These are phyloP conservation scores for Yamadazyma epiphylla DNA, from an alignment of 1,139 yeast species.

Conservation along the genomic window DNA sequence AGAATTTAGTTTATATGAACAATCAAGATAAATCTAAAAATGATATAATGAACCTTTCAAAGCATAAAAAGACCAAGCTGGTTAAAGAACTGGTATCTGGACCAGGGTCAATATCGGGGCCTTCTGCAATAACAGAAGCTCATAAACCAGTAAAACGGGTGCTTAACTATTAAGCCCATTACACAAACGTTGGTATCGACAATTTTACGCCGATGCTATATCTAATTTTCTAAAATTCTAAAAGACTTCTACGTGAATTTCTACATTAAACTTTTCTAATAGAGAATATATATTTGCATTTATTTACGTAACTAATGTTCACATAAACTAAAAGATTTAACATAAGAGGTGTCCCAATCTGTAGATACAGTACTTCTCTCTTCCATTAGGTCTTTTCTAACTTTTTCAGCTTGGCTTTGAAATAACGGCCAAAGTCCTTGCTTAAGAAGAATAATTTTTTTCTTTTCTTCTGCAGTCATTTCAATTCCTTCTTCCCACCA, in stretches of 20 bases:
- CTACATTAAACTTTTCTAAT: too few relatives aligned
- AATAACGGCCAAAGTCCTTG: slow-evolving; percentile 20
- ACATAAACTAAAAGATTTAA: slow-evolving; percentile 8
- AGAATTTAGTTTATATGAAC: slow-evolving; percentile 33
- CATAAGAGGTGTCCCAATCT: slow-evolving; percentile 4
- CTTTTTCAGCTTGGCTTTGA: slow-evolving; percentile 20
- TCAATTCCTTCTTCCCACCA: slow-evolving; percentile 25
- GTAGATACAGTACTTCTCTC: slow-evolving; percentile 22
- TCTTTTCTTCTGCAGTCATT: not conserved
- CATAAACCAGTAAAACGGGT: too few relatives aligned
- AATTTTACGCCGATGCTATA: too few relatives aligned
- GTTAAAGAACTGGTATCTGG: too few relatives aligned
- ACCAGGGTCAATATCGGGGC: too few relatives aligned
- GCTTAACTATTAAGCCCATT: too few relatives aligned
- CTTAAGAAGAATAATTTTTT: slow-evolving; percentile 6
- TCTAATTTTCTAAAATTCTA: too few relatives aligned
- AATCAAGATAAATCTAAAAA: slow-evolving; percentile 28
- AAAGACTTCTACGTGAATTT: too few relatives aligned
- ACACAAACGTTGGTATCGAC: too few relatives aligned
- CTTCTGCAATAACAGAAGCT: too few relatives aligned
- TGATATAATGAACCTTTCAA: slow-evolving; percentile 31
- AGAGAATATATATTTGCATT: too few relatives aligned
- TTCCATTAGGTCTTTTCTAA: slow-evolving; percentile 28
- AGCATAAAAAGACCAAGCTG: slow-evolving; percentile 24
- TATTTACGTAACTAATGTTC: slow-evolving; percentile 12